Percentiles rank a stretch among this genome's conserved stretches.
Conservation (phyloP, 176 grass and related monocot genomes). For the Tillandsia leiboldiana region DNA sequence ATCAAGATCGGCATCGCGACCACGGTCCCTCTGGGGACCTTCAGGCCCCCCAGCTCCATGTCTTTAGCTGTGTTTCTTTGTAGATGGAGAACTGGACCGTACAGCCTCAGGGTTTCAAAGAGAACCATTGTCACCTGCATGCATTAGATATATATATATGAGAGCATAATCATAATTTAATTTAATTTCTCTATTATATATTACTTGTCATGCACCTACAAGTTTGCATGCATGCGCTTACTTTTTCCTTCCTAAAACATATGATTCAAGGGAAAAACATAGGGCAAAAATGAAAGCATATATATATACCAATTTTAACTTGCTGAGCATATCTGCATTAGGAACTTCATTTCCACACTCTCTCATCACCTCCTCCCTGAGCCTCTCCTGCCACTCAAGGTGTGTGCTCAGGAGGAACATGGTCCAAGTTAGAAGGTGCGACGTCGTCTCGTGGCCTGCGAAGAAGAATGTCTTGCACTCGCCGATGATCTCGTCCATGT, state of each 20-base stretch:
- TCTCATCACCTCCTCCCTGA: slow-evolving; percentile 37
- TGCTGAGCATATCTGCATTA: slow-evolving; percentile 19
- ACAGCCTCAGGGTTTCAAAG: slow-evolving; percentile 37
- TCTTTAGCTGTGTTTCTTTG: slow-evolving; percentile 11
- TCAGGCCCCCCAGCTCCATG: slow-evolving; percentile 21
- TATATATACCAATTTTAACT: slow-evolving; percentile 42
- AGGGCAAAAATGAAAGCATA: not conserved
- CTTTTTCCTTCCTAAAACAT: too few species aligned
- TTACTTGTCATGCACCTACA: too few species aligned
- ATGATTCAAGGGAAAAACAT: not conserved
- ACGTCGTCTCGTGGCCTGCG: slow-evolving; percentile 45
- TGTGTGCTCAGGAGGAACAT: slow-evolving; percentile 35
- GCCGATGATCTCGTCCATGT: slow-evolving; percentile 50
- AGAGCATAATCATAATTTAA: too few species aligned
- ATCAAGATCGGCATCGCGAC: slow-evolving; percentile 22
- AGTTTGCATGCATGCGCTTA: too few species aligned
- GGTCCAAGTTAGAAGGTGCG: slow-evolving; percentile 42
- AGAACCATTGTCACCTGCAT: slow-evolving; percentile 20
- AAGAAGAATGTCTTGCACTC: slow-evolving; percentile 69
- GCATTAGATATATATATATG: too few species aligned
- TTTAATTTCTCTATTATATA: too few species aligned
- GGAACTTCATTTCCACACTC: slow-evolving; percentile 21
- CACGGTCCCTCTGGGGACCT: slow-evolving; percentile 23
- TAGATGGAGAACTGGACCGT: slow-evolving; percentile 9
- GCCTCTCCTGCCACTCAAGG: slow-evolving; percentile 52